Conservation (phyloP, 805 yeast genomes). For the Phaffomyces opuntiae region DNA sequence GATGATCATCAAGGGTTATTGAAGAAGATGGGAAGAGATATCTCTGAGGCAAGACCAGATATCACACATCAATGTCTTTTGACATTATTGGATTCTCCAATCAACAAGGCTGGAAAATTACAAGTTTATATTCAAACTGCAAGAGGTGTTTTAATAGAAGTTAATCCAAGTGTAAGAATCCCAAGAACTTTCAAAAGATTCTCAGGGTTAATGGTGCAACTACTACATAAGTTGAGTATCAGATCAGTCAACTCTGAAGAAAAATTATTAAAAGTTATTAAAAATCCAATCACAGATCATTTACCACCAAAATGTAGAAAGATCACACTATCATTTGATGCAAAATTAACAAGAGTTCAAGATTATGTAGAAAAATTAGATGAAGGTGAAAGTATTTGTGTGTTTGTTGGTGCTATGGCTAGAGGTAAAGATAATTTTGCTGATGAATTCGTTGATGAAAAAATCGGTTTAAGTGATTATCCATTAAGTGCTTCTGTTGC, state of each 20-base stretch:
- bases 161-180: slow-evolving; percentile 92
- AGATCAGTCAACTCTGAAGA: slow-evolving; percentile 95
- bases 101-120: slow-evolving; percentile 93
- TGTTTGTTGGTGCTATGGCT: slow-evolving; percentile 99
- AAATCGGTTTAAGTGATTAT: slow-evolving; percentile 90
- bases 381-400: slow-evolving; percentile 90
- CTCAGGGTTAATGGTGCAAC: slow-evolving; percentile 96
- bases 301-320: slow-evolving; percentile 94
- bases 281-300: slow-evolving; percentile 96
- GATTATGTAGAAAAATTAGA: slow-evolving; percentile 78
- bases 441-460: slow-evolving; percentile 94
- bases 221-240: slow-evolving; percentile 85
- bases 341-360: slow-evolving; percentile 80
- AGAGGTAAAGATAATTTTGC: slow-evolving; percentile 97
- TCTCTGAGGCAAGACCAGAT: slow-evolving; percentile 98
- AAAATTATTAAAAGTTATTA: slow-evolving; percentile 85
- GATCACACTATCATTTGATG: slow-evolving; percentile 87
- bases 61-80: slow-evolving; percentile 96
- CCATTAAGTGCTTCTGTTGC: slow-evolving; percentile 97
- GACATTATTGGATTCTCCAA: slow-evolving; percentile 93
- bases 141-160: slow-evolving; percentile 89
- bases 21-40: slow-evolving; percentile 94
- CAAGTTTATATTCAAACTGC: slow-evolving; percentile 97
- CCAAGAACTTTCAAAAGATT: slow-evolving; percentile 98
- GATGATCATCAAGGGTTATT: slow-evolving; percentile 96